These are phyloP conservation scores for Geranium brycei DNA, from an alignment of 345 rosid genomes.

Conservation along the genomic window DNA sequence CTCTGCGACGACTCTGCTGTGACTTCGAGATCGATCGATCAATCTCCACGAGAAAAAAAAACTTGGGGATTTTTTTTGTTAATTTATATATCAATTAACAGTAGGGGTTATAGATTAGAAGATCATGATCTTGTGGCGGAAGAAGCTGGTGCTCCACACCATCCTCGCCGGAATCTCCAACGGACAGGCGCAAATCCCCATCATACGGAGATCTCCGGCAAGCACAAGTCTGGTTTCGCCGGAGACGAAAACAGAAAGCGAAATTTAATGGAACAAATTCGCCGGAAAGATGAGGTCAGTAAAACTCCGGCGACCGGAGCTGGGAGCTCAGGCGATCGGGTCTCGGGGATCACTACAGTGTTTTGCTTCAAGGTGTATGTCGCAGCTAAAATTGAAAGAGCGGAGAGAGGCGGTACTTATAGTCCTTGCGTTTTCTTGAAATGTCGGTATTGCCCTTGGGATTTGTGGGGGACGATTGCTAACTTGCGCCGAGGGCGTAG, in stretches of 20 bases:
- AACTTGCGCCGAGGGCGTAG: slow-evolving; percentile 16
- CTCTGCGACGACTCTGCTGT: neutral
- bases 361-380: slow-evolving; percentile 14
- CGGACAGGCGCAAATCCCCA: slow-evolving; percentile 81
- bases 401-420: slow-evolving; percentile 18
- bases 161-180: slow-evolving; percentile 78
- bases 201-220: slow-evolving; percentile 15
- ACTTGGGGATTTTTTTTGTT: neutral
- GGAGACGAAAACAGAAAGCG: neutral
- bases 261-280: neutral
- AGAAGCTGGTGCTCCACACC: slow-evolving; percentile 92
- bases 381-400: slow-evolving; percentile 22
- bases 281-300: neutral
- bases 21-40: neutral
- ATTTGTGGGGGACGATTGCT: slow-evolving; percentile 1
- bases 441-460: neutral
- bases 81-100: neutral
- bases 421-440: neutral
- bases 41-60: too few species aligned
- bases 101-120: slow-evolving; percentile 28
- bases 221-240: neutral
- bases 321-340: slow-evolving; percentile 11
- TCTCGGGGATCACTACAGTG: neutral
- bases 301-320: slow-evolving; percentile 10
- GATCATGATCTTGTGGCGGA: slow-evolving; percentile 88